Evolutionary conservation across 805 yeast genomes (phyloP).

Genomic region (Metschnikowia borealis): DNA sequence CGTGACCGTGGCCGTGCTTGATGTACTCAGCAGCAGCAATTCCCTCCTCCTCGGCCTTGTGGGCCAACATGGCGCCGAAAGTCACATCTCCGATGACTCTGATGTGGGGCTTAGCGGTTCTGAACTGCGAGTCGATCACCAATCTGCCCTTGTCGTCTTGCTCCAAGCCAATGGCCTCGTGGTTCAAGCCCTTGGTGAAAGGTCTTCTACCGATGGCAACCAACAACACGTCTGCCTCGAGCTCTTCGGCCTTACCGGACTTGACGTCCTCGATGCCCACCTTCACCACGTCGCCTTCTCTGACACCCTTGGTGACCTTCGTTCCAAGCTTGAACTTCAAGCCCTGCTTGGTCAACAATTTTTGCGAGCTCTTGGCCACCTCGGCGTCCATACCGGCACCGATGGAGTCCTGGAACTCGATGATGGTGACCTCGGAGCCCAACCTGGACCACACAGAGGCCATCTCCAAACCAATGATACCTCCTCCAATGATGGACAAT

Average conservation of each 20-base stretch:
- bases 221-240: constrained; percentile 88
- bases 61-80: constrained; percentile 99
- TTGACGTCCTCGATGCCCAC: constrained; percentile 88
- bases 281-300: constrained; percentile 85
- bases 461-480: constrained; percentile 99
- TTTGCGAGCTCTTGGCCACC: constrained; percentile 86
- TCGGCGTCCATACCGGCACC: constrained; percentile 99
- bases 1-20: constrained; percentile 94
- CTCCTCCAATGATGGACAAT: constrained; percentile 95
- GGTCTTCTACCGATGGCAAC: constrained; percentile 99
- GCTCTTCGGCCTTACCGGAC: constrained; percentile 69
- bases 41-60: constrained; percentile 99
- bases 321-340: constrained; percentile 88
- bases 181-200: constrained; percentile 81
- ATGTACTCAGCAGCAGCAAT: constrained; percentile 96
- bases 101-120: constrained; percentile 88
- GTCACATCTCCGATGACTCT: constrained; percentile 98
- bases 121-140: constrained; percentile 90
- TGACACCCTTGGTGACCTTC: constrained; percentile 80
- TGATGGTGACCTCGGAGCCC: constrained; percentile 91
- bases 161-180: constrained; percentile 87
- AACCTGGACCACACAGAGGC: constrained; percentile 96
- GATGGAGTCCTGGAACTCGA: constrained; percentile 84
- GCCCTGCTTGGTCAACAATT: constrained; percentile 91
- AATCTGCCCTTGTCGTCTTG: constrained; percentile 88